These are phyloP conservation scores for Beauveria sp. DNA, from an alignment of 2,329 filamentous ascomycete species.

Conservation along the genomic window DNA sequence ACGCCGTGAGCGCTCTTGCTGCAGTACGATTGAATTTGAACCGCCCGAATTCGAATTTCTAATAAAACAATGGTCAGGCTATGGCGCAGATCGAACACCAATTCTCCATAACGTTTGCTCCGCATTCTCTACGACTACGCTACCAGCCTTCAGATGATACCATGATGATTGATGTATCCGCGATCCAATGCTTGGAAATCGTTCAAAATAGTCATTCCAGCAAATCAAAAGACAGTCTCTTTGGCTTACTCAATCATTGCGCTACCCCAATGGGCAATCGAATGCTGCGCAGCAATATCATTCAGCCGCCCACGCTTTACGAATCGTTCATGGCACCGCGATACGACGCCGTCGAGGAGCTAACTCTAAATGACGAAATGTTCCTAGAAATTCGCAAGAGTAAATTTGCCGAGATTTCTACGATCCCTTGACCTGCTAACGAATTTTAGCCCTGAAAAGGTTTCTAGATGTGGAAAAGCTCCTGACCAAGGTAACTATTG, in stretches of 20 bases:
- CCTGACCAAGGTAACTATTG: conserved; percentile 55
- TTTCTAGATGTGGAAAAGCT: conserved; percentile 76
- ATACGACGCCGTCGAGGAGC: conserved; percentile 76
- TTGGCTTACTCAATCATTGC: conserved; percentile 79
- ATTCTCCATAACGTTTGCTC: conserved; percentile 59
- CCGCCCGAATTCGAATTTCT: background rate
- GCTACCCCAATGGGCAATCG: conserved; percentile 82
- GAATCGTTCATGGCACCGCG: conserved; percentile 59
- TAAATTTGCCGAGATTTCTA: conserved; percentile 21
- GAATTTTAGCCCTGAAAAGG: conserved; percentile 54
- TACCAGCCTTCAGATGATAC: conserved; percentile 85
- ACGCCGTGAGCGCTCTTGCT: conserved; percentile 75
- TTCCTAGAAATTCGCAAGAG: conserved; percentile 69
- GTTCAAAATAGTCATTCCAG: conserved; percentile 76
- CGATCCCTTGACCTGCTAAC: conserved; percentile 14
- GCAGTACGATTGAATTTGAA: conserved; percentile 50
- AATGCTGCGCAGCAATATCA: conserved; percentile 73
- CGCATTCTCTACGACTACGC: conserved; percentile 76
- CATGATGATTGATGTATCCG: conserved; percentile 92
- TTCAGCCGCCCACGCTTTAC: conserved; percentile 75
- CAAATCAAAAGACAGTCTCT: conserved; percentile 75
- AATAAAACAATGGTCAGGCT: conserved; percentile 41
- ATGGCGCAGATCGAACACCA: conserved; percentile 74
- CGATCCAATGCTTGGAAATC: conserved; percentile 79
- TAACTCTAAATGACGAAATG: conserved; percentile 76